phyloP scores from a whole-genome alignment of 768 basidiomycete genomes.

The Serendipita sp. region DNA sequence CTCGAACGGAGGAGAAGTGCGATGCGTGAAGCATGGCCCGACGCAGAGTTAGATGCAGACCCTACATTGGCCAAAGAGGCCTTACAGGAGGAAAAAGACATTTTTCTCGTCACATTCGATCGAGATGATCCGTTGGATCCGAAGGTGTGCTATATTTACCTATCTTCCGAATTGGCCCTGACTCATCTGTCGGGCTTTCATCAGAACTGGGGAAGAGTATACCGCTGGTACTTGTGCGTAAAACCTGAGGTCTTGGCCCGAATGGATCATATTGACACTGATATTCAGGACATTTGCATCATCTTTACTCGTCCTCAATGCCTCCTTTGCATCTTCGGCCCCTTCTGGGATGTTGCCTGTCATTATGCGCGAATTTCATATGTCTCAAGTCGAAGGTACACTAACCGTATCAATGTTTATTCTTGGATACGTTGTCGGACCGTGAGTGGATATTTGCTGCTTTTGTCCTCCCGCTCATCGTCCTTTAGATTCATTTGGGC shows the following conservation, averaged over 20 bases:
- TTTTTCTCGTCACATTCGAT: slow-evolving; percentile 7
- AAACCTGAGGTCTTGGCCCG: not conserved
- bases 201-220: slow-evolving; percentile 6
- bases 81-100: not conserved
- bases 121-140: slow-evolving; percentile 7
- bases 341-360: slow-evolving; percentile 9
- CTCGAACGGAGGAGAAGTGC: not conserved
- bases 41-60: not conserved
- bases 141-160: slow-evolving; percentile 5
- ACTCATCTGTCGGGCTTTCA: not conserved
- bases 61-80: not conserved
- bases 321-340: slow-evolving; percentile 11
- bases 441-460: not conserved
- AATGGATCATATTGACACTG: slow-evolving; percentile 4
- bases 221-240: slow-evolving; percentile 7
- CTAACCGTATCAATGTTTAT: slow-evolving; percentile 13
- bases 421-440: slow-evolving; percentile 4
- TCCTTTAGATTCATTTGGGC: slow-evolving; percentile 21
- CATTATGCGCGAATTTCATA: slow-evolving; percentile 7
- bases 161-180: not conserved
- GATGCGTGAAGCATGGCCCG: not conserved
- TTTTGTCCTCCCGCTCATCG: slow-evolving; percentile 8
- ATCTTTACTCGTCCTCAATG: not conserved
- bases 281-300: not conserved
- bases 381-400: slow-evolving; percentile 1